These are phyloP conservation scores for Physaria fendleri DNA, from an alignment of 345 rosid genomes.

Conservation along the genomic window DNA sequence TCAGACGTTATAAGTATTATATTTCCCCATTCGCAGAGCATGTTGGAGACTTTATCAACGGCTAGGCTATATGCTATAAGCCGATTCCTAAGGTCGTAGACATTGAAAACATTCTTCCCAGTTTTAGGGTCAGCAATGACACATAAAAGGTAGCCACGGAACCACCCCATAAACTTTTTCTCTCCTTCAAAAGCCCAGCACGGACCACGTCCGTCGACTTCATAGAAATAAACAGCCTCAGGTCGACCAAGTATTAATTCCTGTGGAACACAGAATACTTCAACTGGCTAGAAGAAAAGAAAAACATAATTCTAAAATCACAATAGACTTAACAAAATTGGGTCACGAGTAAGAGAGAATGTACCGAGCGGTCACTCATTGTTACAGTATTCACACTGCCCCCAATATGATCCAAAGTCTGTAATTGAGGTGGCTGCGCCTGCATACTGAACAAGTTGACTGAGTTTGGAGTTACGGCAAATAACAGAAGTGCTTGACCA, in stretches of 20 bases:
- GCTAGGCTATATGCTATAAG: conserved; percentile 82
- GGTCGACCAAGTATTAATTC: conserved; percentile 89
- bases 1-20: conserved; percentile 68
- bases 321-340: background rate
- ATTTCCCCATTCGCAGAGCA: conserved; percentile 98
- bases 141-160: conserved; percentile 87
- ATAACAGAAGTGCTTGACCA: conserved; percentile 80
- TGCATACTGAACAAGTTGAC: conserved; percentile 74
- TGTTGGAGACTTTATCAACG: conserved; percentile 79
- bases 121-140: conserved; percentile 86
- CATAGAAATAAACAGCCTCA: conserved; percentile 94
- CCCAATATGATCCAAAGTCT: conserved; percentile 86
- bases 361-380: conserved; percentile 93
- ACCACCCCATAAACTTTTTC: conserved; percentile 91
- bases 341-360: background rate
- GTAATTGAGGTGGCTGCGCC: conserved; percentile 61
- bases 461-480: conserved; percentile 72
- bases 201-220: conserved; percentile 98
- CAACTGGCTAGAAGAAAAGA: background rate
- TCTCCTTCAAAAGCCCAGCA: conserved; percentile 99
- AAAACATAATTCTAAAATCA: background rate
- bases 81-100: conserved; percentile 87
- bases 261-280: conserved; percentile 36
- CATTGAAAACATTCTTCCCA: conserved; percentile 62
- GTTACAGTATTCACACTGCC: conserved; percentile 56